These are phyloP conservation scores for Candida ficus DNA, from an alignment of 805 yeast species.

Conservation along the genomic window DNA sequence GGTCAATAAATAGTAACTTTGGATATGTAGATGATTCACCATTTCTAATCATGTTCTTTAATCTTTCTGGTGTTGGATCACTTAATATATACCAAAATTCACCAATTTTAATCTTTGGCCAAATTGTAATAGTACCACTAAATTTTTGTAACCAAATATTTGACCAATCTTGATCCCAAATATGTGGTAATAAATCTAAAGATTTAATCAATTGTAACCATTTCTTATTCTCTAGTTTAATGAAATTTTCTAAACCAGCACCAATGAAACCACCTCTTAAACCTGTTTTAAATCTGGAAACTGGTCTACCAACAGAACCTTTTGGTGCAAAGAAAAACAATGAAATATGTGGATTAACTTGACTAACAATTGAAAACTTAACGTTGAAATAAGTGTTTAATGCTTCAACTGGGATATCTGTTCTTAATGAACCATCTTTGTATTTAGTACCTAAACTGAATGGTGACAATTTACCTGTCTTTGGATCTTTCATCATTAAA, in stretches of 20 bases:
- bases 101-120: constrained; percentile 57
- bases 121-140: constrained; percentile 69
- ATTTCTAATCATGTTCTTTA: constrained; percentile 48
- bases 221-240: constrained; percentile 69
- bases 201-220: constrained; percentile 66
- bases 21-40: constrained; percentile 70
- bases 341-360: constrained; percentile 78
- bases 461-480: constrained; percentile 42
- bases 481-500: constrained; percentile 58
- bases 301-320: constrained; percentile 79
- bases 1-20: constrained; percentile 55
- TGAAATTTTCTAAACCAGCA: constrained; percentile 63
- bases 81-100: constrained; percentile 62
- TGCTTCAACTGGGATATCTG: constrained; percentile 74
- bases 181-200: constrained; percentile 61
- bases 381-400: constrained; percentile 72
- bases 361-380: constrained; percentile 71
- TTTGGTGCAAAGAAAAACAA: constrained; percentile 72
- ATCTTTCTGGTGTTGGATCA: constrained; percentile 59
- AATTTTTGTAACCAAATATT: constrained; percentile 69
- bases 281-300: constrained; percentile 52
- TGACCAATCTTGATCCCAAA: constrained; percentile 77
- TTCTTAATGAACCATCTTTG: constrained; percentile 74
- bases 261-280: constrained; percentile 76
- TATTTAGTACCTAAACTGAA: constrained; percentile 68